Percentiles rank a stretch among this genome's conserved stretches.
Conservation (phyloP, 768 basidiomycete species). For the Russula sp. region DNA sequence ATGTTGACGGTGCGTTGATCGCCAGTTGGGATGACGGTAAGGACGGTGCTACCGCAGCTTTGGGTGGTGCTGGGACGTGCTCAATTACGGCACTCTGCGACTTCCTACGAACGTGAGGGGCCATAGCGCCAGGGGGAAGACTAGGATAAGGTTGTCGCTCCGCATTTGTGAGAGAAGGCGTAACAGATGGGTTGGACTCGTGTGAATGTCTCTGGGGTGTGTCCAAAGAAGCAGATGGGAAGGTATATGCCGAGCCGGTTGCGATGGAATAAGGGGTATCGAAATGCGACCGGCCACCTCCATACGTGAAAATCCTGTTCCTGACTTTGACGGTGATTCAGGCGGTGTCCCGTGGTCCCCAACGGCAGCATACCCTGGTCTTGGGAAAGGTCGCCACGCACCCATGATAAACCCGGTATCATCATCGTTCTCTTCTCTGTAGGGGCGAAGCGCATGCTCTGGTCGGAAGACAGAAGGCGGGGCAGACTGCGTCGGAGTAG, state of each 20-base stretch:
- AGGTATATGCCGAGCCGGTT: slow-evolving; percentile 34
- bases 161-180: slow-evolving; percentile 29
- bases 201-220: slow-evolving; percentile 20
- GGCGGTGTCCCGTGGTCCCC: slow-evolving; percentile 34
- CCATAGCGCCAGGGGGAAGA: slow-evolving; percentile 62
- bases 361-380: slow-evolving; percentile 49
- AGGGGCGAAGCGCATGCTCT: slow-evolving; percentile 73
- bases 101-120: slow-evolving; percentile 69
- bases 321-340: slow-evolving; percentile 43
- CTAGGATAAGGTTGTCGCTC: slow-evolving; percentile 34
- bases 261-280: slow-evolving; percentile 82
- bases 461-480: slow-evolving; percentile 74
- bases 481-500: slow-evolving; percentile 47
- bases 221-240: slow-evolving; percentile 62
- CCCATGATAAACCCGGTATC: slow-evolving; percentile 87
- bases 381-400: slow-evolving; percentile 81
- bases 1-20: not conserved
- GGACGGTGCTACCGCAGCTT: not conserved
- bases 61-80: slow-evolving; percentile 39
- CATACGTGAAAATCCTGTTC: slow-evolving; percentile 80
- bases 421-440: slow-evolving; percentile 75
- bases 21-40: slow-evolving; percentile 1
- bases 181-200: slow-evolving; percentile 29
- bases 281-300: slow-evolving; percentile 83
- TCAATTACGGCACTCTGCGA: slow-evolving; percentile 88